Percentiles rank a stretch among this genome's conserved stretches.
Evolutionary conservation across 2,329 filamentous ascomycete species (phyloP).

Genomic region (Sporothrix luriei): DNA sequence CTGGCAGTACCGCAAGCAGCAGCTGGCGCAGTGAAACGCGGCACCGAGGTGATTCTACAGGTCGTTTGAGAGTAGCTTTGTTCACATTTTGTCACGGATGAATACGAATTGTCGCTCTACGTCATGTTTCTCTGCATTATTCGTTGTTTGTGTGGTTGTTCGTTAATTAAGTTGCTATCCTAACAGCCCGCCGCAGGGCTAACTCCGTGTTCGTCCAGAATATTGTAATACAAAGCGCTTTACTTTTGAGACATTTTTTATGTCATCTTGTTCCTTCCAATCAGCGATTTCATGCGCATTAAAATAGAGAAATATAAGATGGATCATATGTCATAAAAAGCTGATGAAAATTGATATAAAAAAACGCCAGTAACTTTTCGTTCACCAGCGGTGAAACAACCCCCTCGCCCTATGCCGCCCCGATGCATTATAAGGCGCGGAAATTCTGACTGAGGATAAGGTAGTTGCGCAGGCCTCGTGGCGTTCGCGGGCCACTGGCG

Average conservation of each 20-base stretch:
- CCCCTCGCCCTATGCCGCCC: not conserved
- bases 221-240: not conserved
- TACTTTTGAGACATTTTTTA: not conserved
- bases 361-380: not conserved
- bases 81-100: not conserved
- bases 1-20: slow-evolving; percentile 75
- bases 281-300: not conserved
- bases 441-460: slow-evolving; percentile 75
- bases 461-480: slow-evolving; percentile 60
- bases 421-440: slow-evolving; percentile 50
- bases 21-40: slow-evolving; percentile 38
- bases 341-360: not conserved
- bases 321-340: not conserved
- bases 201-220: not conserved
- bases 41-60: not conserved
- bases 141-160: not conserved
- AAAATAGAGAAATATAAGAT: not conserved
- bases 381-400: not conserved
- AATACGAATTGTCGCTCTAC: not conserved
- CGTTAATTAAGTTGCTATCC: not conserved
- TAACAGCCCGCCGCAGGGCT: no score
- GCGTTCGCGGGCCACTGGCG: slow-evolving; percentile 55
- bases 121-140: no score
- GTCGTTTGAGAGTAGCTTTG: not conserved
- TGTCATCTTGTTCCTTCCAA: not conserved